Base-by-base conservation (phyloP, 2,329 filamentous ascomycete species). In the Clarireedia hainanense region DNA sequence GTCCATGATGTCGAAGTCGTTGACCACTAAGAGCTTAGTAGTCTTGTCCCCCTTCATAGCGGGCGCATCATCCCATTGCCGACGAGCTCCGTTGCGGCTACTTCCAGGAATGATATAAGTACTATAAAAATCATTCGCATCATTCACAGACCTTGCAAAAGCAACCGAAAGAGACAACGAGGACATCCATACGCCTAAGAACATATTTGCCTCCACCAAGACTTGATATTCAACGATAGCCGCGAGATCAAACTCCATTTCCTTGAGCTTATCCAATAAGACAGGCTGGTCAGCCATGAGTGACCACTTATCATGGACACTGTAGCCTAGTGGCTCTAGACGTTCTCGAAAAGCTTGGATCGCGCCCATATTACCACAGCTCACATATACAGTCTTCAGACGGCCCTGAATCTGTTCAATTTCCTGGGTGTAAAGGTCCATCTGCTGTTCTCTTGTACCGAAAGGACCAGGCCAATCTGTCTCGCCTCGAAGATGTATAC, bases 1-100 rank as follows among this genome's bases (percentile, higher is more conserved):
- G 48, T 60, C 53, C 61, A 64, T 64, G 34, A 64, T 54, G 57
- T 62, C 60, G 17, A 57, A 52, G 4, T 57, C 61, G 50, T 60
- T 61, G 12, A 64, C 51, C 12, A 65, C 60, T 52, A 66, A 58
- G 10, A 66, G 47, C 36, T 57, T 63, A n/a, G 63, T 58, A n/a
- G 12, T 51, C 10, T 52, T 48, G 30, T 63, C 45, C n/a, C 63
- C 62, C 24, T 56, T 62, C 49, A 63, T 58, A 52, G 47, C 47
- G 20, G 60, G 56, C 1, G 23, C 47, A 15, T 36, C 5, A 17
- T 50, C 52, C 52, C 52, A 54, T 5, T 48, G 14, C 15, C 52
- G 43, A 9, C 15, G 14, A 7, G 12, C 42, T 9, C 52, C 49
- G 20, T 50, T 37, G 17, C 48, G 54, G 10, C 20, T 50, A 55